A percentile compares a stretch with the other conserved stretches of the same genome.
Conservation (phyloP, 2,329 filamentous ascomycete genomes). For the Penicillium polonicum region DNA sequence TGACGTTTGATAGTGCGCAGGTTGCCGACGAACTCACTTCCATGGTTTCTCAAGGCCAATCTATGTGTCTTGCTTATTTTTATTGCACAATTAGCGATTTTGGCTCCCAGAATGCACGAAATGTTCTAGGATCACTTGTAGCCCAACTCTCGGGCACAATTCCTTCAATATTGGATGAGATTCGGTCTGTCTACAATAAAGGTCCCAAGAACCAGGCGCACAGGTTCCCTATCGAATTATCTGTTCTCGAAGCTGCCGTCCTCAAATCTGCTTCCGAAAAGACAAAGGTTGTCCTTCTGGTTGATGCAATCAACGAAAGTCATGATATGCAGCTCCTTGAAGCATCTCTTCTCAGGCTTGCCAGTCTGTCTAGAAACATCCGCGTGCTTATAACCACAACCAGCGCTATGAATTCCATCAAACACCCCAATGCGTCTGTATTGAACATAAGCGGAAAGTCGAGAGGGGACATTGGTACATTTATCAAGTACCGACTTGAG, state of each 20-base stretch:
- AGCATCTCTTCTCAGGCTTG: slow-evolving; percentile 12
- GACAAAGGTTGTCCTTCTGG: slow-evolving; percentile 10
- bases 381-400: slow-evolving; percentile 21
- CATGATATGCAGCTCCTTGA: slow-evolving; percentile 13
- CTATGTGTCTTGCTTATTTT: slow-evolving; percentile 17
- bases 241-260: slow-evolving; percentile 19
- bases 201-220: slow-evolving; percentile 15
- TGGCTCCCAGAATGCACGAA: slow-evolving; percentile 14
- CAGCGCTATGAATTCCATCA: not conserved
- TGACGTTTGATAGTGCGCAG: slow-evolving; percentile 17
- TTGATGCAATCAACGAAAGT: slow-evolving; percentile 25
- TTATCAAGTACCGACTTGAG: slow-evolving; percentile 16
- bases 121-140: slow-evolving; percentile 20
- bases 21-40: slow-evolving; percentile 14
- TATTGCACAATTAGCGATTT: slow-evolving; percentile 21
- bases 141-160: slow-evolving; percentile 15
- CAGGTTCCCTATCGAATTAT: slow-evolving; percentile 12
- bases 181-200: slow-evolving; percentile 13
- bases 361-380: slow-evolving; percentile 10
- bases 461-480: slow-evolving; percentile 13
- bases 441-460: slow-evolving; percentile 16
- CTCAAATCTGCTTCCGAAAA: slow-evolving; percentile 7
- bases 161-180: slow-evolving; percentile 13
- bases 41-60: slow-evolving; percentile 7
- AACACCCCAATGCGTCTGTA: not conserved